phyloP scores from a whole-genome alignment of 2,329 filamentous ascomycete genomes.

The Aspergillus sp. region DNA sequence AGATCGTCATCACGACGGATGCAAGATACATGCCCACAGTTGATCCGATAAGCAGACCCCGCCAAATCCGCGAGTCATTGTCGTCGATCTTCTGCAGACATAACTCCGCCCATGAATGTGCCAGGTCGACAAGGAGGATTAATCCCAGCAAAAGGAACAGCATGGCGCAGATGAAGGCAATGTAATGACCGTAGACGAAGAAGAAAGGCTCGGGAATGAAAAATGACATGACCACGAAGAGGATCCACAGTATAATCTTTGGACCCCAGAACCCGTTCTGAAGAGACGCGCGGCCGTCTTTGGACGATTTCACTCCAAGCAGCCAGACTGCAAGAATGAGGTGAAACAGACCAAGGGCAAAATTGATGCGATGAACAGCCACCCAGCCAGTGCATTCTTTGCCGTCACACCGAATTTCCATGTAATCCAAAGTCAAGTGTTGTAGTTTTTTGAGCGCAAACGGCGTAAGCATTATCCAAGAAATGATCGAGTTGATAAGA shows the following conservation, averaged over 20 bases:
- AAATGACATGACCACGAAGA: conserved; percentile 85
- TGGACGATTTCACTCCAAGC: conserved; percentile 82
- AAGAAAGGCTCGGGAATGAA: conserved; percentile 95
- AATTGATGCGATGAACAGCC: conserved; percentile 96
- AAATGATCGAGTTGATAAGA: conserved; percentile 91
- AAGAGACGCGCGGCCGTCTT: conserved; percentile 79
- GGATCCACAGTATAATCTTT: conserved; percentile 87
- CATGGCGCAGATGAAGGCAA: conserved; percentile 83
- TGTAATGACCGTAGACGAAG: conserved; percentile 92
- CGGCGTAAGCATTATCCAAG: conserved; percentile 98
- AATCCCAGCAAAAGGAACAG: conserved; percentile 91
- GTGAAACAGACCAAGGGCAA: conserved; percentile 92
- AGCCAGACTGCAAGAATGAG: conserved; percentile 80
- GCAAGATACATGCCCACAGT: conserved; percentile 91
- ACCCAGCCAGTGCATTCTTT: conserved; percentile 94
- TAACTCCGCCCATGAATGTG: conserved; percentile 95
- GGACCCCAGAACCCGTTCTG: conserved; percentile 99
- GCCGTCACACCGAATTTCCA: conserved; percentile 88
- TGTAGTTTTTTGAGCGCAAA: conserved; percentile 98
- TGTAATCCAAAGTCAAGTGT: conserved; percentile 88
- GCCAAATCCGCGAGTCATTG: conserved; percentile 80
- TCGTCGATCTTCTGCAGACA: conserved; percentile 92
- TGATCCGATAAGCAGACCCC: conserved; percentile 82
- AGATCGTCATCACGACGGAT: conserved; percentile 87
- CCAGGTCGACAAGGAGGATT: conserved; percentile 88